These are phyloP conservation scores for Floccularia luteovirens DNA, from an alignment of 768 basidiomycete species.

Conservation along the genomic window DNA sequence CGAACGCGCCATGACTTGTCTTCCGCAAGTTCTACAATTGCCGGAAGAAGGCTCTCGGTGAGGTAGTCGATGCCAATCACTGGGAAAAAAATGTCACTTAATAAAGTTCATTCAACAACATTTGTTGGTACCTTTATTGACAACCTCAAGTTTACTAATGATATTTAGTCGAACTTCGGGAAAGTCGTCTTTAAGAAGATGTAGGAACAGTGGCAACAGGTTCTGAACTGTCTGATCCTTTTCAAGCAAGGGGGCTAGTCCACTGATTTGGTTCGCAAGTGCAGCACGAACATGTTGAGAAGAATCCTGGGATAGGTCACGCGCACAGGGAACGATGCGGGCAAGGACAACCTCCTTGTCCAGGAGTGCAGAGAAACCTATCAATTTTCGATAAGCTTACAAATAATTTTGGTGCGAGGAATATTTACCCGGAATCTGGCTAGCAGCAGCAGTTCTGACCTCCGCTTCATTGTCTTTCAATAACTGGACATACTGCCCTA, in stretches of 20 bases:
- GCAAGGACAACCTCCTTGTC: slow-evolving; percentile 92
- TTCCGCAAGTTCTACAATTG: slow-evolving; percentile 95
- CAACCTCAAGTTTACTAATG: slow-evolving; percentile 96
- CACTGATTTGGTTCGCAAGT: slow-evolving; percentile 92
- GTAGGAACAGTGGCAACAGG: slow-evolving; percentile 92
- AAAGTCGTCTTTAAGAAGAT: slow-evolving; percentile 96
- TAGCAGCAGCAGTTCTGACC: slow-evolving; percentile 92
- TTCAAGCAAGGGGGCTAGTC: slow-evolving; percentile 89
- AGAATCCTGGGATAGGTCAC: slow-evolving; percentile 86
- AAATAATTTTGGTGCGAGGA: not conserved
- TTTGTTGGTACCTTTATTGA: slow-evolving; percentile 64
- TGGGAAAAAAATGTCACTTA: slow-evolving; percentile 17
- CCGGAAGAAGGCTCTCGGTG: slow-evolving; percentile 91
- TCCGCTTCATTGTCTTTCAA: slow-evolving; percentile 99
- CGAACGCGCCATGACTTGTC: slow-evolving; percentile 99
- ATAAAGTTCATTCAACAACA: slow-evolving; percentile 5
- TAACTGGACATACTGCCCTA: slow-evolving; percentile 86
- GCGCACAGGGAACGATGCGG: slow-evolving; percentile 90
- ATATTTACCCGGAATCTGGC: slow-evolving; percentile 86
- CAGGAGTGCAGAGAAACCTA: slow-evolving; percentile 91
- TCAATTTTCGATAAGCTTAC: slow-evolving; percentile 4
- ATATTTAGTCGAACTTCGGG: slow-evolving; percentile 96
- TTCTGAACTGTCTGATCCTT: slow-evolving; percentile 94
- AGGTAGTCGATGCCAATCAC: slow-evolving; percentile 98
- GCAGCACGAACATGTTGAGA: slow-evolving; percentile 98